A percentile compares a stretch with the other conserved stretches of the same genome.
phyloP scores from a whole-genome alignment of 2,329 filamentous ascomycete genomes.

The Camptophora hylomeconis region DNA sequence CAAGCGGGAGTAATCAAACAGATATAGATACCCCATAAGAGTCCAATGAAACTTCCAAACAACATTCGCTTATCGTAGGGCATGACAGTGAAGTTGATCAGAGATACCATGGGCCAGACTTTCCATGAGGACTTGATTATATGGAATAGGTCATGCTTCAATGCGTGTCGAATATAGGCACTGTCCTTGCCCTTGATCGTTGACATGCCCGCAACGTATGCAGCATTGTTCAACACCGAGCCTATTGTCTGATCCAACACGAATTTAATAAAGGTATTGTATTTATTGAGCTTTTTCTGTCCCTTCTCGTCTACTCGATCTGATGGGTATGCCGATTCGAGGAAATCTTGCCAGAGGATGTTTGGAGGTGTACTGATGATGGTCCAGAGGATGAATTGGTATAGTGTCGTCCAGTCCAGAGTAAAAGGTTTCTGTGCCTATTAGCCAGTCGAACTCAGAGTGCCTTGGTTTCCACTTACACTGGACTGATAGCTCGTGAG shows the following conservation, averaged over 20 bases:
- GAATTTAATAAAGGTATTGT: conserved; percentile 44
- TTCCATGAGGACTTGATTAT: conserved; percentile 27
- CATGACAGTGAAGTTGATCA: conserved; percentile 26
- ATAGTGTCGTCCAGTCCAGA: conserved; percentile 53
- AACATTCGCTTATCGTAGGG: conserved; percentile 24
- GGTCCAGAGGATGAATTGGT: conserved; percentile 67
- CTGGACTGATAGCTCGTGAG: too few species aligned
- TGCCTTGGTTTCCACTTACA: too few species aligned
- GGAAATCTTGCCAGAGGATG: conserved; percentile 69
- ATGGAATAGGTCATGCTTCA: conserved; percentile 23
- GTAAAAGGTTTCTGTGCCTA: conserved; percentile 30
- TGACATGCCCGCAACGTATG: conserved; percentile 44
- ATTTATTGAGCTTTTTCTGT: conserved; percentile 24
- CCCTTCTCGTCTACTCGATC: conserved; percentile 7
- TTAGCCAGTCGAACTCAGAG: too few species aligned
- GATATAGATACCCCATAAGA: conserved; percentile 27
- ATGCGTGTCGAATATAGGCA: conserved; percentile 19
- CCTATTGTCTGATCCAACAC: conserved; percentile 46
- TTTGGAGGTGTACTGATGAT: conserved; percentile 67
- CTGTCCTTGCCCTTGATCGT: conserved; percentile 29
- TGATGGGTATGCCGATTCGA: conserved; percentile 59
- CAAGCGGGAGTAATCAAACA: too few species aligned
- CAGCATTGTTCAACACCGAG: conserved; percentile 41
- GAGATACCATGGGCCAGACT: conserved; percentile 27
- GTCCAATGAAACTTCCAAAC: conserved; percentile 24